Percentiles rank a stretch among this genome's conserved stretches.
Evolutionary conservation across 2,329 filamentous ascomycete genomes (phyloP).

Genomic region (Epichloe baconii): DNA sequence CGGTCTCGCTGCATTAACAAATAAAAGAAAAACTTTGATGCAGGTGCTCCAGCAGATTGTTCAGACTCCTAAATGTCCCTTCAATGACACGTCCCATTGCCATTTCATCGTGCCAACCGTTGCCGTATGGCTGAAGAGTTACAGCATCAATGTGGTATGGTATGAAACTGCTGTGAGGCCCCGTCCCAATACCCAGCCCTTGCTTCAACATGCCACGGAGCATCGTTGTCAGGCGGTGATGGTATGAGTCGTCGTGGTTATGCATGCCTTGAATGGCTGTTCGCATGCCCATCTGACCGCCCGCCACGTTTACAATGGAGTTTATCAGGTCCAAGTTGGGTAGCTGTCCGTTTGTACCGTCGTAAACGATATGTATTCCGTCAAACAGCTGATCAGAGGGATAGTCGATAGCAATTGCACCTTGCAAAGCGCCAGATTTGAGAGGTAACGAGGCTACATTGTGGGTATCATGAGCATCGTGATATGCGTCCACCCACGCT

Average conservation of each 20-base stretch:
- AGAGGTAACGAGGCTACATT: constrained; percentile 65
- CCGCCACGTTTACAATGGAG: constrained; percentile 76
- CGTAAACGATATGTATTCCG: constrained; percentile 81
- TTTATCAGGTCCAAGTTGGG: constrained; percentile 95
- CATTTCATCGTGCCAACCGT: constrained; percentile 98
- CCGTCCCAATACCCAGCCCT: constrained; percentile 75
- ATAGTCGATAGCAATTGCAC: constrained; percentile 87
- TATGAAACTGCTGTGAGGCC: constrained; percentile 90
- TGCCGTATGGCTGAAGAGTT: constrained; percentile 77
- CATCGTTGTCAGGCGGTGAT: constrained; percentile 75
- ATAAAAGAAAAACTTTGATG: constrained; percentile 99
- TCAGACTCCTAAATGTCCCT: constrained; percentile 82
- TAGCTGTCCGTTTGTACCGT: constrained; percentile 88
- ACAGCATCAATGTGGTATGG: constrained; percentile 96
- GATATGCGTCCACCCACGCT: constrained; percentile 96
- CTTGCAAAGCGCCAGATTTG: constrained; percentile 88
- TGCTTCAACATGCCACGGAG: constrained; percentile 87
- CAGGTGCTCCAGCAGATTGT: constrained; percentile 90
- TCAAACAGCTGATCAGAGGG: constrained; percentile 75
- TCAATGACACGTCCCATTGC: constrained; percentile 80
- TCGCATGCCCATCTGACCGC: constrained; percentile 81
- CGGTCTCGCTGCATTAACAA: constrained; percentile 80
- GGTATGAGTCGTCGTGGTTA: constrained; percentile 68
- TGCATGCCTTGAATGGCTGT: constrained; percentile 79
- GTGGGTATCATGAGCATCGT: constrained; percentile 66